Evolutionary conservation across 2,329 filamentous ascomycete species (phyloP), one percentile per base, ranked within the genome.

Genomic region (Ceratocystis alfenasii): DNA sequence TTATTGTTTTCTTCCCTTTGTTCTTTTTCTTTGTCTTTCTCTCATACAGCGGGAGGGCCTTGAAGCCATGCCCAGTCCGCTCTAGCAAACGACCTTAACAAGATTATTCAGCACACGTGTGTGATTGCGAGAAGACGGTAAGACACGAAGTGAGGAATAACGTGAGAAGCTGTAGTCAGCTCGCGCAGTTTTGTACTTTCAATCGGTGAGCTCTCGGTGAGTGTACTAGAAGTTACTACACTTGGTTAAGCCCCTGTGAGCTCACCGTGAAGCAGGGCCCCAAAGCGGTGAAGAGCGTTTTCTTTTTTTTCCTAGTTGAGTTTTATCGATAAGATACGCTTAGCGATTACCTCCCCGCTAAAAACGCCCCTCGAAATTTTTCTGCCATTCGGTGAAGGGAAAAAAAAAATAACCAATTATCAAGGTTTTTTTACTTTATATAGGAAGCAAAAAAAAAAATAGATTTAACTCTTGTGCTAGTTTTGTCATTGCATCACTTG

Each of bases 321-420:
- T 28, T 53, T 66, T 64, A 67, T 66, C 66, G 64, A 66, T 68
- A 68, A 62, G 62, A 55, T 50, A 25, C 10, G 7, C 28, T 45
- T 36, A 41, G 45, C 22, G 48, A 20, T 46, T 36, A 28, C 48
- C 66, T 62, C 57, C 57, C 62, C 64, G 62, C 68, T 66, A 68
- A 69, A 69, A 25, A 36, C 48, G 17, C 53, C 45, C 62, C 33
- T 60, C 17, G 63, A 66, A 68, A 41, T 64, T 63, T 66, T 66
- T 65, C 62, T 66, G 45, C 60, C 66, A 61, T 4, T 62, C 48
- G 53, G 53, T 59, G 53, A 59, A 57, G 53, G 3, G 17, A 33
- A 30, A 33, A 59, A 59, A 59, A 36, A 25, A 30, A 25, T 7
- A 20, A 33, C 15, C 3, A 46, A n/a, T 15, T 46, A 64, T 64